phyloP scores from a whole-genome alignment of 257 asterid species.

The Thymus mandschuricus region DNA sequence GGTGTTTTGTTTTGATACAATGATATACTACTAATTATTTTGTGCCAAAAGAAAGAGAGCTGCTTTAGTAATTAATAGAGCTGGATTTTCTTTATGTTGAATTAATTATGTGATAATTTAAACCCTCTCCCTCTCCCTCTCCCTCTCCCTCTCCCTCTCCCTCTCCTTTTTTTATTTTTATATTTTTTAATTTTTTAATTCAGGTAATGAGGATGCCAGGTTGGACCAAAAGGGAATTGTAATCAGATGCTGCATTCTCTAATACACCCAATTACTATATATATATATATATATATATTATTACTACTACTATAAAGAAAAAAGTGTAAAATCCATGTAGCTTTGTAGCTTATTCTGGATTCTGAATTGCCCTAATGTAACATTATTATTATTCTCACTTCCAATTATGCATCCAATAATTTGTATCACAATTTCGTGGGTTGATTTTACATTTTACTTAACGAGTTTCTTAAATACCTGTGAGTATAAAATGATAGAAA shows the following conservation, averaged over 20 bases:
- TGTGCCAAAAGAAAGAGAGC: too few relatives aligned
- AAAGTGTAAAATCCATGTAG: conserved; percentile 31
- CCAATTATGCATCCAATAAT: conserved; percentile 26
- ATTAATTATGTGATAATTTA: too few relatives aligned
- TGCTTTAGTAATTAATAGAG: too few relatives aligned
- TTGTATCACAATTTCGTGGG: conserved; percentile 1
- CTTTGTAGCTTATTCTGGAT: conserved; percentile 17
- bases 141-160: too few relatives aligned
- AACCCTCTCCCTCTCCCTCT: too few relatives aligned
- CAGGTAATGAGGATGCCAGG: conserved; percentile 77
- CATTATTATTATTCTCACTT: conserved; percentile 5
- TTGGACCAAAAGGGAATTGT: conserved; percentile 76
- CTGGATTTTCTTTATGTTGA: too few relatives aligned
- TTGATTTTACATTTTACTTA: too few relatives aligned
- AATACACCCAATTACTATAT: conserved; percentile 18
- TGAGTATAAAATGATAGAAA: too few relatives aligned
- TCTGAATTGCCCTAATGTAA: conserved; percentile 27
- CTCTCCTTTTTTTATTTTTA: too few relatives aligned
- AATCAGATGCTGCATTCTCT: conserved; percentile 74
- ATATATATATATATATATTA: conserved; percentile 22
- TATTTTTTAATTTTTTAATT: background rate
- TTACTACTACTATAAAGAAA: background rate
- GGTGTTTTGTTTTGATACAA: too few relatives aligned
- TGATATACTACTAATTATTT: too few relatives aligned
- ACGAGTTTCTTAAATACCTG: too few relatives aligned